These are phyloP conservation scores for Tephrocybe rancida DNA, from an alignment of 768 basidiomycete species.

Conservation along the genomic window DNA sequence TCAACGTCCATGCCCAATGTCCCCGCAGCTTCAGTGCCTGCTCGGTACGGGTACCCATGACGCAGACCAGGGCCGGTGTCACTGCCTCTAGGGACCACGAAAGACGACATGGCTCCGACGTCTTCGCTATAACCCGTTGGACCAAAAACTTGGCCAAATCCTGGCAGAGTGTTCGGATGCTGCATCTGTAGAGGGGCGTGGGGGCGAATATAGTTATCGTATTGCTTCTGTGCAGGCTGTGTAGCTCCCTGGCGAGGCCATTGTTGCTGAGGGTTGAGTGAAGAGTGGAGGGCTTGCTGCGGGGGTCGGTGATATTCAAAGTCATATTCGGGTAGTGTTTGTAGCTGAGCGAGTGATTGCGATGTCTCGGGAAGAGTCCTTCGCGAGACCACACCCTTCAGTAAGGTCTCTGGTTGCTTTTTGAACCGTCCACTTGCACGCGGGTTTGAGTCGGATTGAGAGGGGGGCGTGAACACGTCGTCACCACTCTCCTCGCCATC, in stretches of 20 bases:
- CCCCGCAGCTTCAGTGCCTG: neutral
- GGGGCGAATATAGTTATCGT: neutral
- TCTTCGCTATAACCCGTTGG: neutral
- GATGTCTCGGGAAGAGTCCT: neutral
- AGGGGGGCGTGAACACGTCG: neutral
- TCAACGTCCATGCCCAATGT: neutral
- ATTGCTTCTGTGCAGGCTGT: neutral
- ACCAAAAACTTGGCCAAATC: neutral
- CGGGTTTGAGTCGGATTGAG: neutral
- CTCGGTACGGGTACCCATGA: neutral
- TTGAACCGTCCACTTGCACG: neutral
- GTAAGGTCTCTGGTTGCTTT: neutral
- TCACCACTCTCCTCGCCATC: conserved; percentile 38
- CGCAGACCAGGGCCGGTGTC: neutral
- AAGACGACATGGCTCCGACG: conserved; percentile 4
- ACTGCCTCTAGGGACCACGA: neutral
- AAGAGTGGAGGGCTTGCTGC: too few species aligned
- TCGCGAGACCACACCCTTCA: neutral
- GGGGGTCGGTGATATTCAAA: conserved; percentile 1
- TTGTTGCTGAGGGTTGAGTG: neutral
- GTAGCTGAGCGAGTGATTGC: neutral
- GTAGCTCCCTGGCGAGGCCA: conserved; percentile 2
- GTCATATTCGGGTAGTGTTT: neutral
- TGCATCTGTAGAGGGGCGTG: neutral
- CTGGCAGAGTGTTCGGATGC: neutral